Evolutionary conservation across 148 eudicot species (phyloP), one percentile per base, ranked within the genome.

Genomic region (Camellia granthamiana): DNA sequence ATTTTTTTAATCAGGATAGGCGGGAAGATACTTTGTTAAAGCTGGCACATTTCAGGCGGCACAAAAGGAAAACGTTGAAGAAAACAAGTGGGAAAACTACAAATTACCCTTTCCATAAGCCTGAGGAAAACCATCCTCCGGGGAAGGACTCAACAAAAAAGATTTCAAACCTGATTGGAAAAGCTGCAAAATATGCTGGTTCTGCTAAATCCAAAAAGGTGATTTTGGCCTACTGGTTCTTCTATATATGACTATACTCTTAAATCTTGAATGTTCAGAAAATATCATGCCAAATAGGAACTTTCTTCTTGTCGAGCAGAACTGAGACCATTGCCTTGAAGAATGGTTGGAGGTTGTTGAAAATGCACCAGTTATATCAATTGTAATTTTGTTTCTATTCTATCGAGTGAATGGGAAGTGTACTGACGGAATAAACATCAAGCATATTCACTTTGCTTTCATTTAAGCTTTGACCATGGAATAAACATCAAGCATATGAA

Each of bases 71-170:
- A 87, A 43, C 88, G 46, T 63, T 85, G 76, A 96, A 96, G 90
- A 96, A 85, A 85, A 75, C 79, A 67, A 83, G 91, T 83, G 99
- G 99, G 78, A 96, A 84, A 86, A 87, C 84, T 74, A 83, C 87
- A 64, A 90, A 84, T 76, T 86, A 91, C 81, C 93, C 92, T 44
- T 91, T 88, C 78, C 88, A 96, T 87, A 96, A 96, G 88, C 99
- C 99, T 80, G 99, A 96, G 78, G 99, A 93, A 84, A 90, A 92
- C 65, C 91, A 90, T 84, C 92, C 92, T 83, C 97, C 97, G 18
- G 99, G 99, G 72, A 96, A 96, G 87, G 99, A 96, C 84, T 87
- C 92, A 23, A 79, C 99, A 2, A 88, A 92, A 81, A 93, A 86
- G 82, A 92, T 96, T 72, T 88, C 98, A 5, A 96, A 91, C 52